phyloP scores from a whole-genome alignment of 805 yeast species.

The Barnettozyma sp. region DNA sequence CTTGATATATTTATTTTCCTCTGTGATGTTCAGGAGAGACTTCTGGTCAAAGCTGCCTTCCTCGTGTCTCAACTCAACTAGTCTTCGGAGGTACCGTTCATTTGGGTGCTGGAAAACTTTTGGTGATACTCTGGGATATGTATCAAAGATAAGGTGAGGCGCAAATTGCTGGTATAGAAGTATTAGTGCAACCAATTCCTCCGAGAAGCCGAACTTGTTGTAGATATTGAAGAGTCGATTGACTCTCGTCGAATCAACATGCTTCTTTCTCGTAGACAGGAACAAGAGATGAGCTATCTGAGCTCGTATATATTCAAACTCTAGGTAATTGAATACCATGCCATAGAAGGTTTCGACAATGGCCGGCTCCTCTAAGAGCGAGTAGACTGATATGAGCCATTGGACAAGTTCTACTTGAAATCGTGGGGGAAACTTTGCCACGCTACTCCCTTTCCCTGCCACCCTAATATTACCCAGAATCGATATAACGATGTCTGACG shows the following conservation, averaged over 20 bases:
- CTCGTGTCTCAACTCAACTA: slow-evolving; percentile 5
- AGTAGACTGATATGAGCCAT: slow-evolving; percentile 31
- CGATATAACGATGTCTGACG: slow-evolving; percentile 19
- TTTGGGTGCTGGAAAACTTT: slow-evolving; percentile 23
- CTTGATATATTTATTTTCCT: slow-evolving; percentile 8
- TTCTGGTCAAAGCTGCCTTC: not conserved
- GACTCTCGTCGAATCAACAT: slow-evolving; percentile 28
- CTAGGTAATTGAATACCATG: slow-evolving; percentile 29
- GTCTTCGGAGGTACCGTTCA: slow-evolving; percentile 7
- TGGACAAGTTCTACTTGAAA: slow-evolving; percentile 26
- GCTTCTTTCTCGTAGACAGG: slow-evolving; percentile 25
- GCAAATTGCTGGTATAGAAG: slow-evolving; percentile 18
- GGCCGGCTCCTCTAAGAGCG: slow-evolving; percentile 18
- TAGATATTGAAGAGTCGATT: slow-evolving; percentile 20
- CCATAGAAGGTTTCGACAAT: slow-evolving; percentile 21
- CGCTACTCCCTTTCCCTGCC: slow-evolving; percentile 12
- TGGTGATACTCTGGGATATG: slow-evolving; percentile 22
- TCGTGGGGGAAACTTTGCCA: slow-evolving; percentile 15
- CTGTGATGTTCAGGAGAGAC: slow-evolving; percentile 4
- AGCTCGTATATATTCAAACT: slow-evolving; percentile 29
- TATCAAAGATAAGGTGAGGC: slow-evolving; percentile 23
- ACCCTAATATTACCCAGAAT: slow-evolving; percentile 29
- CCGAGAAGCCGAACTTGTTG: slow-evolving; percentile 16
- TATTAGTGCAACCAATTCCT: slow-evolving; percentile 20
- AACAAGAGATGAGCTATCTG: slow-evolving; percentile 30